These are phyloP conservation scores for Plantago major DNA, from an alignment of 257 asterid genomes.

Conservation along the genomic window DNA sequence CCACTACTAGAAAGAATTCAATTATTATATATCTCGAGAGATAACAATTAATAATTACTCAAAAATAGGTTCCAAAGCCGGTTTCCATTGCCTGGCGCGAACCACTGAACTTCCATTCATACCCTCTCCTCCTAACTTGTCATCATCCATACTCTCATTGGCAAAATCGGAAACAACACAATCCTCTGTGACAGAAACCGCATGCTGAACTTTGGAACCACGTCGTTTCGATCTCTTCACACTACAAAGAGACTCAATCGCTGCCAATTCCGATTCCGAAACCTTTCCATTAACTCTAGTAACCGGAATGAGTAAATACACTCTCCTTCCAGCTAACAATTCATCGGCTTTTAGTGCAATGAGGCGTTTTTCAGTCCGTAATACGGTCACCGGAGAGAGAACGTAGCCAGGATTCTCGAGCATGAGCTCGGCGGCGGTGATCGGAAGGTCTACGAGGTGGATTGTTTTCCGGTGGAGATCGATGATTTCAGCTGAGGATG, in stretches of 20 bases:
- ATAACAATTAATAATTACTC: slow-evolving; percentile 28
- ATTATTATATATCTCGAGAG: too few species aligned
- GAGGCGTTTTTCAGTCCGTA: slow-evolving; percentile 19
- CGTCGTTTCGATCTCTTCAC: slow-evolving; percentile 24
- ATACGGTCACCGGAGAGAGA: too few species aligned
- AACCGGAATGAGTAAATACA: slow-evolving; percentile 32
- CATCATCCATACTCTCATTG: slow-evolving; percentile 1
- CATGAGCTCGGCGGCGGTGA: slow-evolving; percentile 41
- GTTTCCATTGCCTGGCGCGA: slow-evolving; percentile 38
- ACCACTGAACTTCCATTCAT: slow-evolving; percentile 6
- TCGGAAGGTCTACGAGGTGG: slow-evolving; percentile 25
- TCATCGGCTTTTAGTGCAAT: slow-evolving; percentile 45
- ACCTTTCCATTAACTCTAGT: slow-evolving; percentile 26
- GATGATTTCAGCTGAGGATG: slow-evolving; percentile 22
- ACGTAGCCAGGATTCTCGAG: too few species aligned
- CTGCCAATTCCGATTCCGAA: slow-evolving; percentile 35
- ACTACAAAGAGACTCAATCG: slow-evolving; percentile 18
- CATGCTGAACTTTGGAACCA: slow-evolving; percentile 34
- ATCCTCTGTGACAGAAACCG: not conserved
- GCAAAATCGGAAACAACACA: not conserved
- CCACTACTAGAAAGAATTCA: too few species aligned
- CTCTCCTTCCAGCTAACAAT: slow-evolving; percentile 14
- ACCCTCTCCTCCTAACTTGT: slow-evolving; percentile 13
- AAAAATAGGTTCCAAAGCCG: slow-evolving; percentile 38
- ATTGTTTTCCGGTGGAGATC: slow-evolving; percentile 27